A percentile compares a stretch with the other conserved stretches of the same genome.
Evolutionary conservation across 163 green algal genomes (phyloP).

Genomic region (Chlorella variabilis): DNA sequence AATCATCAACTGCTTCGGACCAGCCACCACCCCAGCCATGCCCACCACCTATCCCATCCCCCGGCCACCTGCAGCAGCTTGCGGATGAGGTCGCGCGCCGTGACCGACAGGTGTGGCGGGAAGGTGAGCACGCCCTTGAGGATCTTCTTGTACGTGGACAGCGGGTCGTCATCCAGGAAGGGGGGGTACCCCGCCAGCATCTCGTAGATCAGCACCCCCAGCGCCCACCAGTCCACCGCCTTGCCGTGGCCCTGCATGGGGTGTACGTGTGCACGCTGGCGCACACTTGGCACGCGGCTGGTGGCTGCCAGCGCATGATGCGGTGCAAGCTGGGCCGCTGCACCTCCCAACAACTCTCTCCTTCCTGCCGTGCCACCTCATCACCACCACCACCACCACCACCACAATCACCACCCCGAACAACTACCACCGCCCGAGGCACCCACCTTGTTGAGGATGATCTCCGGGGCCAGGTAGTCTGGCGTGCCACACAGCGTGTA

Average conservation of each 20-base stretch:
- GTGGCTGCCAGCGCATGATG: too few relatives aligned
- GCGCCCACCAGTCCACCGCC: slow-evolving; percentile 82
- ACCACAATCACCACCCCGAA: too few relatives aligned
- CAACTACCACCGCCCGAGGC: too few relatives aligned
- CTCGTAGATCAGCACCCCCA: slow-evolving; percentile 88
- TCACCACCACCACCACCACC: too few relatives aligned
- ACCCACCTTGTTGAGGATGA: slow-evolving; percentile 75
- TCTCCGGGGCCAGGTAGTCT: slow-evolving; percentile 88
- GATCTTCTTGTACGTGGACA: slow-evolving; percentile 80
- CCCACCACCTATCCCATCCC: too few relatives aligned
- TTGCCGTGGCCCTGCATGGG: slow-evolving; percentile 64
- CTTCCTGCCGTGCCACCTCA: too few relatives aligned
- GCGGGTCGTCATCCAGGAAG: slow-evolving; percentile 77
- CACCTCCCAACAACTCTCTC: too few relatives aligned
- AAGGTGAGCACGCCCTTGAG: slow-evolving; percentile 49
- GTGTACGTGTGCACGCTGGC: too few relatives aligned
- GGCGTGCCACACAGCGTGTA: slow-evolving; percentile 88
- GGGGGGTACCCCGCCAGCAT: slow-evolving; percentile 84
- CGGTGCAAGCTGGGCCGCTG: too few relatives aligned
- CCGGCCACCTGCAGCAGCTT: slow-evolving; percentile 55
- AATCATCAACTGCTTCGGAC: too few relatives aligned
- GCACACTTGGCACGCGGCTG: too few relatives aligned
- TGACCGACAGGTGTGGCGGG: slow-evolving; percentile 50
- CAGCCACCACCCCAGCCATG: too few relatives aligned
- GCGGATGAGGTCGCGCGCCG: slow-evolving; percentile 49